Conservation (phyloP, 2,329 filamentous ascomycete species). For the Beauveria varroae region DNA sequence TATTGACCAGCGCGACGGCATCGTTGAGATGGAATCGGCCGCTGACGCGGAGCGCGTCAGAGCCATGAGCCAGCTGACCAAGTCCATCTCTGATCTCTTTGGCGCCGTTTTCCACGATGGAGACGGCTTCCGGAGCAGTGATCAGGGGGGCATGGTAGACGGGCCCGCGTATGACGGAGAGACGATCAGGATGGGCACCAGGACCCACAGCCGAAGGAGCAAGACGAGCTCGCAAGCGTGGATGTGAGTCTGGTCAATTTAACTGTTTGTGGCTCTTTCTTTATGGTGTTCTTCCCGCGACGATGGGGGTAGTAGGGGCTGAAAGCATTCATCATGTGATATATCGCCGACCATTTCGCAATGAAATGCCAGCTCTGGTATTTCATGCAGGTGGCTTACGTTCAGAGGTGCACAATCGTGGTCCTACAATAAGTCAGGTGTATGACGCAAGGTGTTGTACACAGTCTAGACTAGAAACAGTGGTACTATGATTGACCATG, state of each 20-base stretch:
- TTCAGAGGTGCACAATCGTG: background rate
- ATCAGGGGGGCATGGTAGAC: constrained; percentile 21
- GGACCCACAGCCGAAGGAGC: background rate
- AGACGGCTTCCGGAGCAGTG: constrained; percentile 53
- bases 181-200: background rate
- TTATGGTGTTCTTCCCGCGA: background rate
- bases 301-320: background rate
- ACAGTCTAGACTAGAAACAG: constrained; percentile 3
- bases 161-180: constrained; percentile 15
- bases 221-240: background rate
- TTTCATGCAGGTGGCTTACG: constrained; percentile 5
- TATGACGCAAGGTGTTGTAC: background rate
- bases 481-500: background rate
- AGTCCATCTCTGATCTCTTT: constrained; percentile 63
- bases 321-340: background rate
- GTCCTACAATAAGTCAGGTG: background rate
- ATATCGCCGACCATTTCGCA: background rate
- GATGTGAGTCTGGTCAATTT: background rate
- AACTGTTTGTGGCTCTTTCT: background rate
- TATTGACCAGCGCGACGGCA: constrained; percentile 83
- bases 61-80: constrained; percentile 66
- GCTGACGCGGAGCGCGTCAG: constrained; percentile 67
- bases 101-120: constrained; percentile 66
- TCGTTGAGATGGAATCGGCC: constrained; percentile 69
- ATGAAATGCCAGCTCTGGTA: background rate